Percentiles rank a stretch among this genome's conserved stretches.
phyloP scores from a whole-genome alignment of 495 filamentous ascomycete species.

The Aspergillus affinis region DNA sequence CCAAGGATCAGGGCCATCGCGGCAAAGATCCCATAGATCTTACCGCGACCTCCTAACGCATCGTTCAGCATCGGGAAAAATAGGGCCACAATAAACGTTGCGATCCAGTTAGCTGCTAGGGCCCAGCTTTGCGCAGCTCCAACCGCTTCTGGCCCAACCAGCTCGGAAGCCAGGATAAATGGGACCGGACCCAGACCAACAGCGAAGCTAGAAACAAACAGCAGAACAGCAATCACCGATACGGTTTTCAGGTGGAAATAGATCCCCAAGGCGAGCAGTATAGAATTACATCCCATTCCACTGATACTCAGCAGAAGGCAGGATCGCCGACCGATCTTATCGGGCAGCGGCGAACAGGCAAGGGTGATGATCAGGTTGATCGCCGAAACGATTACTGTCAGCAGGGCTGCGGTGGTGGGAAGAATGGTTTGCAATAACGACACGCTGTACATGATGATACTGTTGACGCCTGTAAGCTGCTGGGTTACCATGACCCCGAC shows the following conservation, averaged over 20 bases:
- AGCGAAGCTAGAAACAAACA: conserved; percentile 87
- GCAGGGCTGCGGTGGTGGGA: conserved; percentile 69
- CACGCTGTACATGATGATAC: conserved; percentile 97
- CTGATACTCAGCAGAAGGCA: conserved; percentile 77
- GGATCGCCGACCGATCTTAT: conserved; percentile 80
- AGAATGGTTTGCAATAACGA: conserved; percentile 76
- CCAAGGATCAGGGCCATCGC: conserved; percentile 65
- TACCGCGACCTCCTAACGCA: conserved; percentile 69
- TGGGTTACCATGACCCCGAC: conserved; percentile 90
- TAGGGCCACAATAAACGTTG: conserved; percentile 88
- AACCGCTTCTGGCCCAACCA: conserved; percentile 84
- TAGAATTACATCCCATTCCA: conserved; percentile 76
- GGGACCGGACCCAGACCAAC: conserved; percentile 92
- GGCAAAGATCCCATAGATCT: conserved; percentile 86
- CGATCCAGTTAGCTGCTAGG: conserved; percentile 82
- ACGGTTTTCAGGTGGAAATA: conserved; percentile 63
- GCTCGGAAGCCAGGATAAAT: conserved; percentile 87
- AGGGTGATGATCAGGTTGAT: conserved; percentile 85
- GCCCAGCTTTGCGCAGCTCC: conserved; percentile 85
- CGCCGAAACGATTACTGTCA: conserved; percentile 81
- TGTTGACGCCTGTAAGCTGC: conserved; percentile 92
- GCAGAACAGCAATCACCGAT: conserved; percentile 74
- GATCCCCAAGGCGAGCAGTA: conserved; percentile 76
- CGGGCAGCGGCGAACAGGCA: conserved; percentile 76
- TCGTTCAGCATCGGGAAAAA: conserved; percentile 88